phyloP scores from a whole-genome alignment of 2,329 filamentous ascomycete species.

The Thielaviopsis populi region DNA sequence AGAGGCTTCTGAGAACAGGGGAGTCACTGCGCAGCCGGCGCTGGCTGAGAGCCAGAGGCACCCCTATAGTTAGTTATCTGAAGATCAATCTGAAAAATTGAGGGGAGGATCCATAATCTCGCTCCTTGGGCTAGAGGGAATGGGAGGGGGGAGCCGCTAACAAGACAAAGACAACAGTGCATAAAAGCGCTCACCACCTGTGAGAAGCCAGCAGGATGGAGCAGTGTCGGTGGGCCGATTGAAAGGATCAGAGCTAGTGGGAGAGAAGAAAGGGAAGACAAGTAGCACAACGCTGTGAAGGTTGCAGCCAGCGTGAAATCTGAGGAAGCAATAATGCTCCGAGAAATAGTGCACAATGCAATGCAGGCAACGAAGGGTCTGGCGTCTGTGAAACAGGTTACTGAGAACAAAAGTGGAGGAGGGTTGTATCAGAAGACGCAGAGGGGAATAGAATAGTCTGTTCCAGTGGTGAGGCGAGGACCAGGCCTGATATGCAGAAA shows the following conservation, averaged over 20 bases:
- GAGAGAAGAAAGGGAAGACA: not conserved
- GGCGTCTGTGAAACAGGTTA: not conserved
- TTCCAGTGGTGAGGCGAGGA: not conserved
- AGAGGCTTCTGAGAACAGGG: not conserved
- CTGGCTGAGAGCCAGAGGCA: not conserved
- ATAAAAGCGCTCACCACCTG: not conserved
- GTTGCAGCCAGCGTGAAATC: too few species aligned
- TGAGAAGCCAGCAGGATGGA: not conserved
- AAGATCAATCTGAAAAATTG: not conserved
- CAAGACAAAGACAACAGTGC: not conserved
- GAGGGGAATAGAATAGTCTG: not conserved
- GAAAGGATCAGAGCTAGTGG: not conserved
- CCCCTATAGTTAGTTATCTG: not conserved
- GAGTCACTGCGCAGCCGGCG: not conserved
- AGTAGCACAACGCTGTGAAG: not conserved
- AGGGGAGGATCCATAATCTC: not conserved
- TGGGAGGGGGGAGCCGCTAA: not conserved
- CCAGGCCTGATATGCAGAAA: not conserved
- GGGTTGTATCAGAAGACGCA: not conserved
- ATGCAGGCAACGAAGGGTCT: too few species aligned
- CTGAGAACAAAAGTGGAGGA: not conserved
- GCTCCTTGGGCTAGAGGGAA: not conserved
- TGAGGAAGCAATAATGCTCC: not conserved
- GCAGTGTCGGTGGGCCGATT: not conserved
- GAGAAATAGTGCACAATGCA: not conserved